Base-by-base conservation (phyloP, 352 stramenopile species). In the Phytophthora uliginosa region DNA sequence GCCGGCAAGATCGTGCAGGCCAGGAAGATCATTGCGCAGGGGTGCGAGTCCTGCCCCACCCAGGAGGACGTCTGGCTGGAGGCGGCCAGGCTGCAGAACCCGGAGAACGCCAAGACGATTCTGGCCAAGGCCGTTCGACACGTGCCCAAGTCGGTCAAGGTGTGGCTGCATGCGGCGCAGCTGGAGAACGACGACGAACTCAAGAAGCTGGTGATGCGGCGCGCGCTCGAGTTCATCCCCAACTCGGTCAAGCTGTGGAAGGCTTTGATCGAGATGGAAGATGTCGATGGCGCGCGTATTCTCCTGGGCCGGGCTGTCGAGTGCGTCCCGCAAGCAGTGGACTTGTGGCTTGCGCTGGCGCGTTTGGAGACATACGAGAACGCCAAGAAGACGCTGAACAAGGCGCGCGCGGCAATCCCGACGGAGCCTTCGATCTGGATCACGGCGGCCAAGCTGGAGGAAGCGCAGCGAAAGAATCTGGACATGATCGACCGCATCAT, bases 11-110 rank as follows among this genome's bases (percentile, higher is more conserved):
- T 98, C 52, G 88, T 97, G 64, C 94, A 99, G 68, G 98, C 98
- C 13, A 89, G 98, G 8, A 99, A 99, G 78, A 90, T 99, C 40
- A 99, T 99, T 68, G 93, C 98, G 20, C 89, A 99, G 61, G 98
- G 97, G 24, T 99, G 98, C 66, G 94, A 99, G 76, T 94, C 86
- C 18, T 99, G 98, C 81, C 93, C 98, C 2, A 97, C 95, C 0
- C 96, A 93, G 59, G 98, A 99, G 74, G 98, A 99, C 79, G 97
- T 99, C 15, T 99, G 98, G 98, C 83, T 99, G 15, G 98, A 99
- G 82, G 98, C 98, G 0, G 94, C 97, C 28, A 82, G 98, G 24
- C 81, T 99, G 47, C 95, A 99, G 79, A 98, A 94, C 36, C 84
- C 89, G 7, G 94, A 99, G 57, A 99, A 99, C 61, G 98, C 96